phyloP scores from a whole-genome alignment of 73 alveolate genomes.

The Durusdinium trenchii region DNA sequence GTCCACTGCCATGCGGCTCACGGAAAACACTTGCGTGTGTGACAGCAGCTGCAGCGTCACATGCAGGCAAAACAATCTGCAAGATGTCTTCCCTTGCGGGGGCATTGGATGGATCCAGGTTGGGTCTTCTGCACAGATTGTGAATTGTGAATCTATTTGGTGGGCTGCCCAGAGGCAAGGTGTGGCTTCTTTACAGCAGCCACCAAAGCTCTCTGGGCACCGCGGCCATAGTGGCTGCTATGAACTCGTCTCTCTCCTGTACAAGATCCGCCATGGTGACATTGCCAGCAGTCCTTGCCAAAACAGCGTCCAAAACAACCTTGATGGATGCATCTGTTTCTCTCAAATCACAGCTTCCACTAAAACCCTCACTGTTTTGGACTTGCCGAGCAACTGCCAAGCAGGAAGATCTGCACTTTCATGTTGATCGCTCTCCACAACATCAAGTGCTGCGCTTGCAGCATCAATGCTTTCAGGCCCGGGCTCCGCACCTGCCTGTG shows the following conservation, averaged over 20 bases:
- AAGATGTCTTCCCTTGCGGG: slow-evolving; percentile 10
- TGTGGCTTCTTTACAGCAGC: slow-evolving; percentile 5
- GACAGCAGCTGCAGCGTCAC: slow-evolving; percentile 1
- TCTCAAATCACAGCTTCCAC: not conserved
- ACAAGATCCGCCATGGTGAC: not conserved
- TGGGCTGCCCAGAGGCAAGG: slow-evolving; percentile 1
- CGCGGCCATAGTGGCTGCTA: slow-evolving; percentile 17
- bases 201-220: not conserved
- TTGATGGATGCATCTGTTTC: not conserved
- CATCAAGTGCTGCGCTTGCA: not conserved
- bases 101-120: slow-evolving; percentile 16
- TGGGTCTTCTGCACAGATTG: slow-evolving; percentile 6
- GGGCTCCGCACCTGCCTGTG: not conserved
- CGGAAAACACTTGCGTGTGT: slow-evolving; percentile 28
- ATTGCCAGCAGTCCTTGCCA: not conserved
- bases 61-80: not conserved
- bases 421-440: not conserved
- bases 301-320: not conserved
- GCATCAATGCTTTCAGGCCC: not conserved
- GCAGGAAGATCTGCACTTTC: not conserved
- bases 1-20: slow-evolving; percentile 7
- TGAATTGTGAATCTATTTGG: not conserved
- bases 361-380: not conserved
- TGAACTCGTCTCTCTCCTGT: not conserved
- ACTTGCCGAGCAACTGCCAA: slow-evolving; percentile 15